Percentiles rank a stretch among this genome's conserved stretches.
phyloP scores from a whole-genome alignment of 495 filamentous ascomycete genomes.

The Massariosphaeria phaeospora region DNA sequence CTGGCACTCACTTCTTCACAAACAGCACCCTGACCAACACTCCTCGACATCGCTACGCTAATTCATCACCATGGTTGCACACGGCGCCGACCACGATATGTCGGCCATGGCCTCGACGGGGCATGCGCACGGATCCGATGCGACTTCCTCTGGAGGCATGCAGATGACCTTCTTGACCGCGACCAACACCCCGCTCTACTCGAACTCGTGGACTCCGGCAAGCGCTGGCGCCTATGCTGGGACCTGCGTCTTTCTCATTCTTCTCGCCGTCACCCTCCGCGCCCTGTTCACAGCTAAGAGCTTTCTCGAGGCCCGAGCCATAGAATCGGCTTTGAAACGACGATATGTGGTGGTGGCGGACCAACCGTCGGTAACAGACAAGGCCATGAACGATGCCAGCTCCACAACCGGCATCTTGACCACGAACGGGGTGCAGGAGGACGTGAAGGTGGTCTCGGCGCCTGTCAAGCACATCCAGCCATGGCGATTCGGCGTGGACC shows the following conservation, averaged over 20 bases:
- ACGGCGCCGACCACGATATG: slow-evolving; percentile 22
- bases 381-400: slow-evolving; percentile 48
- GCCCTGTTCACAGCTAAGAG: slow-evolving; percentile 62
- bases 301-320: slow-evolving; percentile 53
- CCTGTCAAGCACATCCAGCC: slow-evolving; percentile 50
- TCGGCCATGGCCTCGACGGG: neutral
- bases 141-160: slow-evolving; percentile 33
- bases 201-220: slow-evolving; percentile 64
- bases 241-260: slow-evolving; percentile 81
- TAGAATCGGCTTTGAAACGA: slow-evolving; percentile 61
- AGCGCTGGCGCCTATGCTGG: slow-evolving; percentile 67
- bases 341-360: slow-evolving; percentile 72
- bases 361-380: slow-evolving; percentile 52
- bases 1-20: slow-evolving; percentile 13
- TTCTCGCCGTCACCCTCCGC: slow-evolving; percentile 64
- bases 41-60: neutral
- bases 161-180: slow-evolving; percentile 55
- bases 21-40: neutral
- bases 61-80: slow-evolving; percentile 18
- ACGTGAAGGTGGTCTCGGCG: slow-evolving; percentile 62
- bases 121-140: neutral
- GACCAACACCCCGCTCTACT: slow-evolving; percentile 68
- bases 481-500: slow-evolving; percentile 75
- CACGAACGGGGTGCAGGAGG: slow-evolving; percentile 67
- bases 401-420: slow-evolving; percentile 55